Evolutionary conservation across 2,329 filamentous ascomycete species (phyloP).

Genomic region (Fusarium papillatum): DNA sequence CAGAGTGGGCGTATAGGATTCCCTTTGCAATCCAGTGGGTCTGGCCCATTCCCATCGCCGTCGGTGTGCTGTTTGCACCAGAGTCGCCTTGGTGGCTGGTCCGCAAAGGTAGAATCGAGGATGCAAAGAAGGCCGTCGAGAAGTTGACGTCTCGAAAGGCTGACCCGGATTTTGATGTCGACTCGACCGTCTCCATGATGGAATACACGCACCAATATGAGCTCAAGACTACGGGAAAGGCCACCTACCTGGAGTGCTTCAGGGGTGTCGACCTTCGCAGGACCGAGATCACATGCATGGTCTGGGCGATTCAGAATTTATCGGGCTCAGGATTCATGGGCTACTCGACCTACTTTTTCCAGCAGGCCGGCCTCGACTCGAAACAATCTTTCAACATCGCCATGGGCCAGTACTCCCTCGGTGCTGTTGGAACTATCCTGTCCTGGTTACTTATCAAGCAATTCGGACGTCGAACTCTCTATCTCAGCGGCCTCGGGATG

Average conservation of each 20-base stretch:
- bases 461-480: no score
- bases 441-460: no score
- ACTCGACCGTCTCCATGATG: neutral
- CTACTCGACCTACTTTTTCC: no score
- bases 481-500: no score
- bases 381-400: no score
- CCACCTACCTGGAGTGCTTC: conserved; percentile 58
- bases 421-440: no score
- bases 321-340: no score
- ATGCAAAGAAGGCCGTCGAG: neutral
- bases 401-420: no score
- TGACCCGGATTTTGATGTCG: no score
- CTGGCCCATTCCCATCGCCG: neutral
- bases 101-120: neutral
- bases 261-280: conserved; percentile 56
- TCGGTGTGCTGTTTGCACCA: neutral
- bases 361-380: no score
- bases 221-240: conserved; percentile 18
- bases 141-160: neutral
- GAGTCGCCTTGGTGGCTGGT: conserved; percentile 15
- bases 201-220: neutral
- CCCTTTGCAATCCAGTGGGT: conserved; percentile 8
- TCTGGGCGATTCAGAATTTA: conserved; percentile 39
- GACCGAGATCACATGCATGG: conserved; percentile 54
- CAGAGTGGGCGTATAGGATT: conserved; percentile 5